Conservation (phyloP, 129 eudicot species). For the Flaveria linearis region DNA sequence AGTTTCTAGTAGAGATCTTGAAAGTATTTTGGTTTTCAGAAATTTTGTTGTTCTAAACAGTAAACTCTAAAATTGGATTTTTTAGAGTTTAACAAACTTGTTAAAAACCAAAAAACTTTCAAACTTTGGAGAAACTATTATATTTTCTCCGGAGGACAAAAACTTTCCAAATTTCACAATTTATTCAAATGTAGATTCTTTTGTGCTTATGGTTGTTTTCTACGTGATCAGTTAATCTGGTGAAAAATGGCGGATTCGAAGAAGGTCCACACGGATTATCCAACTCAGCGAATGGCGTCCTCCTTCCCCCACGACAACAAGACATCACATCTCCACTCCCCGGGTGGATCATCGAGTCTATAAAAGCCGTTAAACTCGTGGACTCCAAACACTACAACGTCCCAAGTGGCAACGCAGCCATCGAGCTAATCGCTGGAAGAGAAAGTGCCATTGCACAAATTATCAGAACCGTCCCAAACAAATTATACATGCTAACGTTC, state of each 20-base stretch:
- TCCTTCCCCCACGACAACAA: conserved; percentile 53
- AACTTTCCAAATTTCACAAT: too few species aligned
- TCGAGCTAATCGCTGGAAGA: conserved; percentile 64
- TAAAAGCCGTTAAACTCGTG: conserved; percentile 59
- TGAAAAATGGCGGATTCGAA: conserved; percentile 70
- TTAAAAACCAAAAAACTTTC: too few species aligned
- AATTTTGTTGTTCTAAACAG: too few species aligned
- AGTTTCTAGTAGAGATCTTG: background rate
- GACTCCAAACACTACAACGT: conserved; percentile 55
- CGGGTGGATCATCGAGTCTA: conserved; percentile 56
- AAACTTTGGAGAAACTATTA: too few species aligned
- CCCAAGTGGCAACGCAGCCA: conserved; percentile 54
- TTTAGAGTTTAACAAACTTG: too few species aligned
- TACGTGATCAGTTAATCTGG: conserved; percentile 42
- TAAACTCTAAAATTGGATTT: too few species aligned
- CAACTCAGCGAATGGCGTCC: conserved; percentile 56
- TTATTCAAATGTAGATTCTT: background rate
- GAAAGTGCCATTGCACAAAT: conserved; percentile 62
- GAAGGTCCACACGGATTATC: conserved; percentile 59
- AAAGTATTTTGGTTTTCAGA: too few species aligned
- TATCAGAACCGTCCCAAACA: conserved; percentile 45
- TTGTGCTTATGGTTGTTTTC: background rate
- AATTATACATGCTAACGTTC: conserved; percentile 44
- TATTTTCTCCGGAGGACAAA: too few species aligned
- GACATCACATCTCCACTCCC: conserved; percentile 65